Evolutionary conservation across 208 protist genomes (phyloP).

Genomic region (Trypanosoma brucei): DNA sequence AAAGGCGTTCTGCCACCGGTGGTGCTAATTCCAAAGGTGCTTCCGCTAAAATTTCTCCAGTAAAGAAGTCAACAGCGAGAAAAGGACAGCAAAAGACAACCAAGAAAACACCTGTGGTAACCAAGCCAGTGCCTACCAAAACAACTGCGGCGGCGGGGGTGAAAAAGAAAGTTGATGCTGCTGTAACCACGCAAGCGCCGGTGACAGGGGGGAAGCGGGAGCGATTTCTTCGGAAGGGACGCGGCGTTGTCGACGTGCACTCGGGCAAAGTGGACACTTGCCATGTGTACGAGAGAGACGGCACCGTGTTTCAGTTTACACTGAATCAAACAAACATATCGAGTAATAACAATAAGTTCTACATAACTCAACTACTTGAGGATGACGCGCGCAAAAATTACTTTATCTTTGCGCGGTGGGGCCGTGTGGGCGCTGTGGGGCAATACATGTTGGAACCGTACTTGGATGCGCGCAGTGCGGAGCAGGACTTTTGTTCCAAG

Average conservation of each 20-base stretch:
- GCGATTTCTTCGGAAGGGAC: constrained; percentile 52
- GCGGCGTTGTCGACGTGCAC: constrained; percentile 64
- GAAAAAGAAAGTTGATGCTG: constrained; percentile 5
- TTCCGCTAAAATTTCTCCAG: background rate
- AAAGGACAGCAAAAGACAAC: constrained; percentile 5
- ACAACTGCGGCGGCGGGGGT: background rate
- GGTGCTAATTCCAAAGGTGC: background rate
- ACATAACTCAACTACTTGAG: constrained; percentile 81
- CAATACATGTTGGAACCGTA: constrained; percentile 40
- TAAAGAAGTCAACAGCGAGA: constrained; percentile 2
- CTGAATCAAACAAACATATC: constrained; percentile 81
- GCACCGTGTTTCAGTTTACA: constrained; percentile 64
- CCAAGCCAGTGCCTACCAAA: constrained; percentile 8
- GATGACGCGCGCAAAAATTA: constrained; percentile 31
- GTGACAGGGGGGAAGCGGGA: constrained; percentile 10
- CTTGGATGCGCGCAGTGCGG: constrained; percentile 21
- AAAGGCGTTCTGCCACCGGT: background rate
- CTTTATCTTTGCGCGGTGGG: constrained; percentile 77
- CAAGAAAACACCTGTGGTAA: constrained; percentile 16
- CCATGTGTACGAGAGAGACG: constrained; percentile 52
- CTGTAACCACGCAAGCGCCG: background rate
- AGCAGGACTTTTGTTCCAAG: constrained; percentile 34
- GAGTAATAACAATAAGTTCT: constrained; percentile 86
- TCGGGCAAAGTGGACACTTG: constrained; percentile 42
- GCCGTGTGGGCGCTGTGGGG: constrained; percentile 63